Conservation (phyloP, 1,139 yeast species). For the Sugiyamaella paludigena region DNA sequence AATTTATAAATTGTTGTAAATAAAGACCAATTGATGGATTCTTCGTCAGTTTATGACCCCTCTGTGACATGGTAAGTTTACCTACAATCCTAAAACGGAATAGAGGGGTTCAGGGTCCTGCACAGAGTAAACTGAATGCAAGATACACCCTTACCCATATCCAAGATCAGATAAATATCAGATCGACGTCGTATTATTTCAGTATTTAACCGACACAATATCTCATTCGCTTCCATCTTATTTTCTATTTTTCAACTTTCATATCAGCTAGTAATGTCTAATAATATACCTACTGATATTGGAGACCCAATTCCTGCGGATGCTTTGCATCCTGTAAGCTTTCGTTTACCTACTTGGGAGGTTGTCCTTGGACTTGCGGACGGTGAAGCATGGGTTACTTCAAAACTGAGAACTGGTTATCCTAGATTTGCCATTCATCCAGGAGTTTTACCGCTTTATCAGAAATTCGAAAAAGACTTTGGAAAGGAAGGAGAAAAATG, state of each 20-base stretch:
- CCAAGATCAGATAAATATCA: too few species aligned
- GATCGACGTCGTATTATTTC: too few species aligned
- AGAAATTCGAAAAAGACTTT: slow-evolving; percentile 47
- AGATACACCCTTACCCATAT: too few species aligned
- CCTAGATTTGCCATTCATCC: slow-evolving; percentile 80
- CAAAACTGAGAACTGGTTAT: slow-evolving; percentile 79
- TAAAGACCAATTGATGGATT: too few species aligned
- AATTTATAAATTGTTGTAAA: too few species aligned
- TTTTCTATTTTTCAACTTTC: slow-evolving; percentile 22
- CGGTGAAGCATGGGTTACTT: slow-evolving; percentile 78
- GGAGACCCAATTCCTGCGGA: slow-evolving; percentile 88
- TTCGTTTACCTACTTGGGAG: slow-evolving; percentile 90
- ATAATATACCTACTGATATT: slow-evolving; percentile 45
- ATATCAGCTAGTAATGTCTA: slow-evolving; percentile 21
- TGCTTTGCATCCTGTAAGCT: slow-evolving; percentile 90
- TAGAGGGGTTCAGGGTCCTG: too few species aligned
- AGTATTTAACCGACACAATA: too few species aligned
- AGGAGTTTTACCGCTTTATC: slow-evolving; percentile 52
- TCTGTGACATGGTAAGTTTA: too few species aligned
- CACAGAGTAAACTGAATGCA: too few species aligned
- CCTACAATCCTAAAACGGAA: too few species aligned
- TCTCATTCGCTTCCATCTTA: too few species aligned
- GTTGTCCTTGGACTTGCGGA: slow-evolving; percentile 90
- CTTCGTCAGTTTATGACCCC: too few species aligned
- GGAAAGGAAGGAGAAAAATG: slow-evolving; percentile 74